phyloP scores from a whole-genome alignment of 257 asterid genomes.

The Scutellaria baicalensis region DNA sequence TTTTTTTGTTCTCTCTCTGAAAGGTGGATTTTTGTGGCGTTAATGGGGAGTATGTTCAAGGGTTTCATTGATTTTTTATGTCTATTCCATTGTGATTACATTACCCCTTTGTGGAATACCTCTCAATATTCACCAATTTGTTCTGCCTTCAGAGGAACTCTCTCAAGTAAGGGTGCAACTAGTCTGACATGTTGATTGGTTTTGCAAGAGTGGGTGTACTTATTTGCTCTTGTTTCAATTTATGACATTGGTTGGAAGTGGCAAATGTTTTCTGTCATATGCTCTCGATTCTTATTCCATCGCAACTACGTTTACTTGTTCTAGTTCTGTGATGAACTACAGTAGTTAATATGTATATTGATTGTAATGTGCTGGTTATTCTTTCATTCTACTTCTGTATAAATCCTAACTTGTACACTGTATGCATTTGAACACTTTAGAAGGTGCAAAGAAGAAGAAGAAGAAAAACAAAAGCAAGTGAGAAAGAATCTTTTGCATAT shows the following conservation, averaged over 20 bases:
- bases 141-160: not conserved
- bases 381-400: not conserved
- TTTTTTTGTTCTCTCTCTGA: not conserved
- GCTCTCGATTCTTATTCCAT: not conserved
- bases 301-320: not conserved
- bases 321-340: not conserved
- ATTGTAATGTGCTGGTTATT: not conserved
- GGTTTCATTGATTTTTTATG: not conserved
- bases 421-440: conserved; percentile 33
- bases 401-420: conserved; percentile 13
- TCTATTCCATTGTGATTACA: not conserved
- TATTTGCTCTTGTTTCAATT: not conserved
- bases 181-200: not conserved
- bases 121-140: not conserved
- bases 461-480: conserved; percentile 93
- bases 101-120: not conserved
- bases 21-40: not conserved
- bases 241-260: not conserved
- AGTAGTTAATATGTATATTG: not conserved
- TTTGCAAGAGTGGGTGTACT: not conserved
- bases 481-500: conserved; percentile 19
- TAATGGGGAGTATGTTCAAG: not conserved
- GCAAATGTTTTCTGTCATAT: not conserved
- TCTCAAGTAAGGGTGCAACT: not conserved
- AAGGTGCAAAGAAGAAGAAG: conserved; percentile 92